Conservation (phyloP, 371 early-diverging fungal species). For the Mucor circinelloides region DNA sequence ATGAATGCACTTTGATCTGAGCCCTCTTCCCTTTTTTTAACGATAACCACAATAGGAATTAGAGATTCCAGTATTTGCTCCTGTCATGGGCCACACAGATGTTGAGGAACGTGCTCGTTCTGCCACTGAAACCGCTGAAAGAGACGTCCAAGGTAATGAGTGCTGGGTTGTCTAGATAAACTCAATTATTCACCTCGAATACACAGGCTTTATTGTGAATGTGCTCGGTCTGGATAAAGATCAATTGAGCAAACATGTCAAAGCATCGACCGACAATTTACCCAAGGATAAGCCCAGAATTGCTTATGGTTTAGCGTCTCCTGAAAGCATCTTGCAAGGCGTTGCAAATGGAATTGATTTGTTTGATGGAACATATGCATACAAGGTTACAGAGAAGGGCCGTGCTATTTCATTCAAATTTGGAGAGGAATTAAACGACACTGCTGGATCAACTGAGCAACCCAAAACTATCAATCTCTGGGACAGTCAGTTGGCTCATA, state of each 20-base stretch:
- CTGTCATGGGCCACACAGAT: slow-evolving; percentile 55
- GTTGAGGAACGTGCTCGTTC: slow-evolving; percentile 60
- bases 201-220: slow-evolving; percentile 47
- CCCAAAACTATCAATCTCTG: slow-evolving; percentile 56
- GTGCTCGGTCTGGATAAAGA: slow-evolving; percentile 31
- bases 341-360: slow-evolving; percentile 71
- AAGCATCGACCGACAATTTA: slow-evolving; percentile 37
- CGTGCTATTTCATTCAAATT: slow-evolving; percentile 47
- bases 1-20: neutral
- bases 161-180: neutral
- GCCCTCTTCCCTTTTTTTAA: neutral
- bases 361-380: slow-evolving; percentile 68
- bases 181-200: neutral
- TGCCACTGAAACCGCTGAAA: slow-evolving; percentile 57
- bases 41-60: neutral
- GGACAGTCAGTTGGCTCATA: slow-evolving; percentile 50
- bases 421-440: slow-evolving; percentile 18
- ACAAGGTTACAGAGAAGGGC: slow-evolving; percentile 47
- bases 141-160: slow-evolving; percentile 52
- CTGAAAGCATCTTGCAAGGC: slow-evolving; percentile 65
- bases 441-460: neutral
- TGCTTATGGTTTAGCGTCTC: slow-evolving; percentile 47
- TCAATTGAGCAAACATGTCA: slow-evolving; percentile 18
- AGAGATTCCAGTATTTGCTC: slow-evolving; percentile 58
- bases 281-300: slow-evolving; percentile 52